Evolutionary conservation across 352 stramenopile species (phyloP), one percentile per base, ranked within the genome.

Genomic region (Thraustochytrium sp.): DNA sequence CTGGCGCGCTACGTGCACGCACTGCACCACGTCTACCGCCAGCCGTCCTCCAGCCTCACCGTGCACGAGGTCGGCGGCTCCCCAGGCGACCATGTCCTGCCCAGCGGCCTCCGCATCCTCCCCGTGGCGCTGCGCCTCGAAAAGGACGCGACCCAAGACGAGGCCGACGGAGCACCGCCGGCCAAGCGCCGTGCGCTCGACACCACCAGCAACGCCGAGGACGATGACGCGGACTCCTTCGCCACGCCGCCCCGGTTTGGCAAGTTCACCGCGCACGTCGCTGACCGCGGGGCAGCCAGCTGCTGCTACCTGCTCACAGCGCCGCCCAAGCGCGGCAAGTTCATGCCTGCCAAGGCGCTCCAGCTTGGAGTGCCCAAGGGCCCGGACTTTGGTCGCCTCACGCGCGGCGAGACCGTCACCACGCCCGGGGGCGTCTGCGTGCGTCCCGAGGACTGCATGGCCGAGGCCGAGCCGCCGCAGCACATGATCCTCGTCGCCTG

Each of bases 331-430:
- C 54, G 75, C 21, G 75, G 75, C 23, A 84, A 84, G 36, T 84
- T 84, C 53, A 2, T 84, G 0, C 34, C 29, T 18, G 51, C 53
- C 40, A 84, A 83, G 31, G 75, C 75, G 26, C 3, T 80, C 23
- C 21, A 83, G 36, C 61, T 84, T 23, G 75, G 75, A 23, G 75
- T 84, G 9, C 5, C 8, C 3, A 49, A 49, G 44, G 75, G 75
- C 31, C 55, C 55, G 0, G 46, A 80, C 61, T 84, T 84, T 84
- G 75, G 75, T 23, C 40, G 59, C 29, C 75, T 84, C 61, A 75
- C 75, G 5, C 21, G 29, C 3, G 75, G 75, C n/a, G 59, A 84
- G 49, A 21, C 54, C 0, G 59, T 84, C 0, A 84, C 37, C 21
- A 49, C 37, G 34, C 23, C 34, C n/a, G 75, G 56, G 16, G 75